Percentiles rank a stretch among this genome's conserved stretches.
These are phyloP conservation scores for Mangifera indica DNA, from an alignment of 345 rosid genomes.

Conservation along the genomic window DNA sequence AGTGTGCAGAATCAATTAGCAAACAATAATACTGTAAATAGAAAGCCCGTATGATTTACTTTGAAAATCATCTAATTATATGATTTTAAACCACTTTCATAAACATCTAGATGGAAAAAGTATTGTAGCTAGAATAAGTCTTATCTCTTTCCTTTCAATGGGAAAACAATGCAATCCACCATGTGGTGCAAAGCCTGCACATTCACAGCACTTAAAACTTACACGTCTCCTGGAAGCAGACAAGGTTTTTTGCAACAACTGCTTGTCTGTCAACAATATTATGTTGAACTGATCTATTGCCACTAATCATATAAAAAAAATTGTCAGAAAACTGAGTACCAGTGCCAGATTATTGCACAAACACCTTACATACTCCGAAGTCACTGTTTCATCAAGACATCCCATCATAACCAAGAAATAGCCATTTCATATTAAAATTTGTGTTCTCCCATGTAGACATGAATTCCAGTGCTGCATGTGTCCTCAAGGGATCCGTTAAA, in stretches of 20 bases:
- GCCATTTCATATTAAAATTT: too few species aligned
- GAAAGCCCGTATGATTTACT: too few species aligned
- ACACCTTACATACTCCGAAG: slow-evolving; percentile 30
- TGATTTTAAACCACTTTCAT: too few species aligned
- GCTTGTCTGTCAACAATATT: not conserved
- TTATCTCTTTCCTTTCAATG: slow-evolving; percentile 27
- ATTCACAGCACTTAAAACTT: slow-evolving; percentile 25
- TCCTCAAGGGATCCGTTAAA: slow-evolving; percentile 33
- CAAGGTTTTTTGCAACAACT: slow-evolving; percentile 34
- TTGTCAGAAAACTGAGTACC: not conserved
- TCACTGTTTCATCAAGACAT: slow-evolving; percentile 32
- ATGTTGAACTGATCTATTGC: not conserved
- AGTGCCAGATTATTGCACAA: slow-evolving; percentile 24
- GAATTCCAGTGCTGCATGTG: slow-evolving; percentile 35
- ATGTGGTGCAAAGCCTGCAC: slow-evolving; percentile 26
- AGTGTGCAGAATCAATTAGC: too few species aligned
- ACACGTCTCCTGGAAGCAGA: slow-evolving; percentile 33
- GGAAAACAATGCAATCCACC: slow-evolving; percentile 36
- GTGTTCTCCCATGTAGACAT: slow-evolving; percentile 22
- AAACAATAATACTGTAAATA: too few species aligned
- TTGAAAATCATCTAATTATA: too few species aligned
- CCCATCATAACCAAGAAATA: too few species aligned
- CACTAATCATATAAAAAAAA: not conserved
- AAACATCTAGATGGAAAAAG: too few species aligned
- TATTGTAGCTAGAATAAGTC: not conserved